A percentile compares a stretch with the other conserved stretches of the same genome.
phyloP scores from a whole-genome alignment of 352 stramenopile genomes.

The Globisporangium yorkense region DNA sequence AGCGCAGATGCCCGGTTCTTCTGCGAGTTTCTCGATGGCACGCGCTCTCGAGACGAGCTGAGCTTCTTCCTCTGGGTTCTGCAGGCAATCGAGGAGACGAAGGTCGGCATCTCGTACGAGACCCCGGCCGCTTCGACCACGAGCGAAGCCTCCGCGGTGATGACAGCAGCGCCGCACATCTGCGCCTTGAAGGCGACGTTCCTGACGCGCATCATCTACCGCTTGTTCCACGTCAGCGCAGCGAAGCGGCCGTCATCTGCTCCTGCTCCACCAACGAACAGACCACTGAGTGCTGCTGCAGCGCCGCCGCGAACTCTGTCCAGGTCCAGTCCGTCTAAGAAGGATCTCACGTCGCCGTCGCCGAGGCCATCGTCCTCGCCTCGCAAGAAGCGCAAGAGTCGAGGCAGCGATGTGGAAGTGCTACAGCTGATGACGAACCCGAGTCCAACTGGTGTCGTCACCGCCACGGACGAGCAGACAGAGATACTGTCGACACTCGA shows the following conservation, averaged over 20 bases:
- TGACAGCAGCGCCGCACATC: slow-evolving; percentile 13
- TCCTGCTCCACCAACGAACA: background rate
- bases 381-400: slow-evolving; percentile 11
- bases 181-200: slow-evolving; percentile 54
- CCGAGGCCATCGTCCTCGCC: slow-evolving; percentile 4
- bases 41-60: slow-evolving; percentile 28
- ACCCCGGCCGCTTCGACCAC: slow-evolving; percentile 1
- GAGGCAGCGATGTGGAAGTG: background rate
- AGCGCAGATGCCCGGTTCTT: slow-evolving; percentile 41
- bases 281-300: background rate
- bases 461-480: background rate
- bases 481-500: slow-evolving; percentile 3
- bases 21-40: slow-evolving; percentile 49
- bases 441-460: background rate
- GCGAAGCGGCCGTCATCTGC: slow-evolving; percentile 8
- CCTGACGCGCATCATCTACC: slow-evolving; percentile 40
- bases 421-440: background rate
- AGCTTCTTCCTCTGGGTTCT: slow-evolving; percentile 52
- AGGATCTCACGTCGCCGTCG: slow-evolving; percentile 7
- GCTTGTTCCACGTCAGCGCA: slow-evolving; percentile 33
- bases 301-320: slow-evolving; percentile 1
- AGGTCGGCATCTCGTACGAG: slow-evolving; percentile 47
- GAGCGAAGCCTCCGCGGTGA: background rate
- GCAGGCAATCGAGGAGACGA: slow-evolving; percentile 36
- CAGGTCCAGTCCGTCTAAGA: slow-evolving; percentile 1